A percentile compares a stretch with the other conserved stretches of the same genome.
These are phyloP conservation scores for Chlamydomonas sphaeroides DNA, from an alignment of 139 green algal species.

Conservation along the genomic window DNA sequence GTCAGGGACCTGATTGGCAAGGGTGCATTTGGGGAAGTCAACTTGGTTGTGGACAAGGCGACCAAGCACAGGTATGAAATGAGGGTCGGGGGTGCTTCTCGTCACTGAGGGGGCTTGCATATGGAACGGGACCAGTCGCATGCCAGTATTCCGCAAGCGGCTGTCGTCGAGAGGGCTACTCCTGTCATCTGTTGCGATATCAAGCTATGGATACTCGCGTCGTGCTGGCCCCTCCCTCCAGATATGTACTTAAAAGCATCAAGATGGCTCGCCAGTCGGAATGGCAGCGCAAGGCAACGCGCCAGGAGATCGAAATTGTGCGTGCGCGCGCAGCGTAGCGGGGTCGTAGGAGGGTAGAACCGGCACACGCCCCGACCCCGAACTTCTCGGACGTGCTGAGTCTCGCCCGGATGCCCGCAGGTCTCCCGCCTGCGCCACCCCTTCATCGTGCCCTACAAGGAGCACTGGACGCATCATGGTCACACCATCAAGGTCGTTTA, in stretches of 20 bases:
- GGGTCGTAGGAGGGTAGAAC: no score
- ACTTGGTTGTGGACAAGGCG: slow-evolving; percentile 48
- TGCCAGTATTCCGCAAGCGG: no score
- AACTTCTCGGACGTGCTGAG: no score
- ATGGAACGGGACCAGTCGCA: neutral
- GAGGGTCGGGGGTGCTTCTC: no score
- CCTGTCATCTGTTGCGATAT: neutral
- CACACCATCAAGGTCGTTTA: slow-evolving; percentile 63
- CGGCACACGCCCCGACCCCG: neutral
- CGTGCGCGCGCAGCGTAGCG: neutral
- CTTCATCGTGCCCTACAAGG: slow-evolving; percentile 67
- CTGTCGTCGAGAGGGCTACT: neutral
- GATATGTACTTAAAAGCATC: slow-evolving; percentile 69
- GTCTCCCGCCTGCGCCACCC: slow-evolving; percentile 61
- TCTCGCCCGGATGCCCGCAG: no score
- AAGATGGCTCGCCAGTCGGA: slow-evolving; percentile 66
- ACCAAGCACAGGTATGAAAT: slow-evolving; percentile 44
- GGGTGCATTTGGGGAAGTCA: slow-evolving; percentile 63
- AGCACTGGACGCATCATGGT: slow-evolving; percentile 64
- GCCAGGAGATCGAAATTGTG: slow-evolving; percentile 71
- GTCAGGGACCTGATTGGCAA: slow-evolving; percentile 62
- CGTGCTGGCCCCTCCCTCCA: slow-evolving; percentile 24
- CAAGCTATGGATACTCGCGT: no score
- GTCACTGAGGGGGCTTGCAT: neutral
- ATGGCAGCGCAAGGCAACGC: slow-evolving; percentile 65